Conservation (phyloP, 2,329 filamentous ascomycete genomes). For the Arthrobotrys entomopaga region DNA sequence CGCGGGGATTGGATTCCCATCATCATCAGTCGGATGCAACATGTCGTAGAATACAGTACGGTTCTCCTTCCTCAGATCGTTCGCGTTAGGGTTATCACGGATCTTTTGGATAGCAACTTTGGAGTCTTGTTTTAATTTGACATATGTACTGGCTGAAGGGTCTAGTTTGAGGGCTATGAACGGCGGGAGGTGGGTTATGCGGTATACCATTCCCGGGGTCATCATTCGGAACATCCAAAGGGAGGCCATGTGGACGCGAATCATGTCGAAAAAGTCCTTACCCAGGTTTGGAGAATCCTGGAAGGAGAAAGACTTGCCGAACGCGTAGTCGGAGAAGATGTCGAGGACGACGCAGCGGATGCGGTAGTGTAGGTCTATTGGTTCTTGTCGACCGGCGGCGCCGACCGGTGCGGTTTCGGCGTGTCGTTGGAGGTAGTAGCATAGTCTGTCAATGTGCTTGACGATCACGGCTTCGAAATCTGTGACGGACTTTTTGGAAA, state of each 20-base stretch:
- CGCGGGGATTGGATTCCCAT: constrained; percentile 24
- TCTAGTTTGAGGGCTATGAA: constrained; percentile 21
- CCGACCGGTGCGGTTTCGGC: constrained; percentile 11
- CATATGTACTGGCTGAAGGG: constrained; percentile 25
- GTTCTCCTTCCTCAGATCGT: constrained; percentile 26
- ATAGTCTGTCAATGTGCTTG: constrained; percentile 40
- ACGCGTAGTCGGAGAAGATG: constrained; percentile 39
- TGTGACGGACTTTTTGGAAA: constrained; percentile 29
- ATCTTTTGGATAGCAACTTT: constrained; percentile 30
- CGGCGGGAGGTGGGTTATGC: constrained; percentile 21
- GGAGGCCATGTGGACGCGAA: constrained; percentile 24
- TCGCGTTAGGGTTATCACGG: constrained; percentile 21
- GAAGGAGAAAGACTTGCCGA: constrained; percentile 36
- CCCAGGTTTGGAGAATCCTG: constrained; percentile 33
- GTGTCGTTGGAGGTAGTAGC: constrained; percentile 17
- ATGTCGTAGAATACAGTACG: constrained; percentile 34
- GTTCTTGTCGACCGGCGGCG: constrained; percentile 3
- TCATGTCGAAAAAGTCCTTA: constrained; percentile 39
- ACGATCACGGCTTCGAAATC: constrained; percentile 36
- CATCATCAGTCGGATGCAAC: constrained; percentile 29
- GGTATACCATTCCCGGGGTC: constrained; percentile 24
- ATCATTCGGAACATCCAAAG: constrained; percentile 33
- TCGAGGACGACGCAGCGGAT: constrained; percentile 31
- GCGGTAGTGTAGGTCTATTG: constrained; percentile 30
- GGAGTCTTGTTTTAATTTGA: constrained; percentile 27